phyloP scores from a whole-genome alignment of 768 basidiomycete genomes.

The Lactarius tabidus region DNA sequence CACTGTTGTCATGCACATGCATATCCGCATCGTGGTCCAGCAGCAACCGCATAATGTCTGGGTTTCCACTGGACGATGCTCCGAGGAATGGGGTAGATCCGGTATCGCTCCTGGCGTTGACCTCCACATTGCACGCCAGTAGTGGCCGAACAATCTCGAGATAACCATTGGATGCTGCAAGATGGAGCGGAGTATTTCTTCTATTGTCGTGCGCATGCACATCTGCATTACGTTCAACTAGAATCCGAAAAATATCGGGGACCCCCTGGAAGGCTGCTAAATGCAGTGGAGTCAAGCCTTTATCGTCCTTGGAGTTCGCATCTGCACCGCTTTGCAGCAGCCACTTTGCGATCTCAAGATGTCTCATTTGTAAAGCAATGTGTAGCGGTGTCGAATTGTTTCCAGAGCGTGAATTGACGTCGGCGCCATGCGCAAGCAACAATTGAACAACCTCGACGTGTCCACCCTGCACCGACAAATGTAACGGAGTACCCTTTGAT shows the following conservation, averaged over 20 bases:
- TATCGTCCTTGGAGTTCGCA: not conserved
- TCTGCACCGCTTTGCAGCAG: not conserved
- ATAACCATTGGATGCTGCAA: not conserved
- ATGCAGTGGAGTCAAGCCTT: not conserved
- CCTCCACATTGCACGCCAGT: not conserved
- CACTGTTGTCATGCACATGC: no score
- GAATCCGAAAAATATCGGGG: no score
- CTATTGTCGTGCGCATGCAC: not conserved
- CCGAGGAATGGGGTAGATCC: not conserved
- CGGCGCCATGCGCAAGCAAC: not conserved
- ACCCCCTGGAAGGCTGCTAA: not conserved
- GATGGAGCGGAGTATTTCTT: not conserved
- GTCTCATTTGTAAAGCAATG: not conserved
- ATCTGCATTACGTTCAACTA: not conserved
- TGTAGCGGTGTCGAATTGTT: not conserved
- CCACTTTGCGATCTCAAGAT: not conserved
- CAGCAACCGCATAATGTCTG: no score
- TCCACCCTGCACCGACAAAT: not conserved
- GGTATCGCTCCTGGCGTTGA: not conserved
- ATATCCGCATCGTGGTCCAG: no score
- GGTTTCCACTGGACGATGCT: not conserved
- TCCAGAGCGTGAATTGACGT: not conserved
- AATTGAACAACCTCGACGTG: not conserved
- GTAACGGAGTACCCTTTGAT: not conserved
- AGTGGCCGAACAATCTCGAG: not conserved